Conservation (phyloP, 164 flowering plant species). For the Tinospora cordifolia region DNA sequence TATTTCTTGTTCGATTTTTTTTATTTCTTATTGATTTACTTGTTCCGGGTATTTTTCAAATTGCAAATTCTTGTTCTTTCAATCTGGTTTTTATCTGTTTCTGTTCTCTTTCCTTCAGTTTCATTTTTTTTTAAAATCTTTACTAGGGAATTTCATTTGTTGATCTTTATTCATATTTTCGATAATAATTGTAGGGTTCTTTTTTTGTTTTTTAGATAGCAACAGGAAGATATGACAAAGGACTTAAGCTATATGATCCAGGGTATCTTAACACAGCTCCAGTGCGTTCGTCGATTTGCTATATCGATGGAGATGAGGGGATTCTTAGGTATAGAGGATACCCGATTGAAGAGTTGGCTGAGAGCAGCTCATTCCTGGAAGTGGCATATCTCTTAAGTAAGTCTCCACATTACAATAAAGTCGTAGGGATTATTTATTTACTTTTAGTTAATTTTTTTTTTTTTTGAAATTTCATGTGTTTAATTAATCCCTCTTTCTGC, state of each 20-base stretch:
- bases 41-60: neutral
- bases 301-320: conserved; percentile 98
- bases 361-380: conserved; percentile 76
- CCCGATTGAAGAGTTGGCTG: conserved; percentile 97
- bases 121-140: too few relatives aligned
- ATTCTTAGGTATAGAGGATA: conserved; percentile 93
- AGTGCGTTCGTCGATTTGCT: conserved; percentile 82
- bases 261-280: conserved; percentile 98
- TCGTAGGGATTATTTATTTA: too few relatives aligned
- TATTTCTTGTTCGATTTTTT: neutral
- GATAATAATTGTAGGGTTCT: neutral
- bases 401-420: conserved; percentile 15
- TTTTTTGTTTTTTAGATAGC: conserved; percentile 41
- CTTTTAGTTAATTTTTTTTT: too few relatives aligned
- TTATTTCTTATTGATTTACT: neutral
- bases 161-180: neutral
- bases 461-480: neutral
- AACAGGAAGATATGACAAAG: conserved; percentile 80
- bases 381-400: conserved; percentile 84
- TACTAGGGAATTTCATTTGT: neutral
- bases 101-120: neutral
- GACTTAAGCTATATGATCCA: conserved; percentile 90
- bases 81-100: neutral
- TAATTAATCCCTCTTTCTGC: neutral
- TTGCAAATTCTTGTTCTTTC: neutral